These are phyloP conservation scores for Saturnispora sekii DNA, from an alignment of 805 yeast species.

Conservation along the genomic window DNA sequence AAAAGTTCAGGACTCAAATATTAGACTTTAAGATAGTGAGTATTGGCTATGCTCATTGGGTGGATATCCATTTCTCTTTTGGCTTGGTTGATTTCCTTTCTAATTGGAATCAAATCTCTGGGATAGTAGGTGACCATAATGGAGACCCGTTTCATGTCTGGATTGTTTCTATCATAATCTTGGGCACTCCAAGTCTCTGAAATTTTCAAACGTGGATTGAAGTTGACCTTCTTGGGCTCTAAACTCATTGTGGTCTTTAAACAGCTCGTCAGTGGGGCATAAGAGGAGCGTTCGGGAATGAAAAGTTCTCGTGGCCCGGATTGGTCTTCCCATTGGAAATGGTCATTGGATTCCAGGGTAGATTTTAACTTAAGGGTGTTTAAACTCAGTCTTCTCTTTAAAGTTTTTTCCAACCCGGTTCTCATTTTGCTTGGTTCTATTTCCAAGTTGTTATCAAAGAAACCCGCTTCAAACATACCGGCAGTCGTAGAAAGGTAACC, in stretches of 20 bases:
- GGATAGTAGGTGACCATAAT: conserved; percentile 38
- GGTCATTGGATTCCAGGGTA: too few relatives aligned
- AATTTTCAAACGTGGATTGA: not conserved
- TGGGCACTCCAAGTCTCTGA: conserved; percentile 41
- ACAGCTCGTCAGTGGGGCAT: conserved; percentile 7
- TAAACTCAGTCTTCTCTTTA: not conserved
- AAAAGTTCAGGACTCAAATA: too few relatives aligned
- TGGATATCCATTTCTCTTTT: conserved; percentile 64
- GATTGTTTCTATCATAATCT: conserved; percentile 46
- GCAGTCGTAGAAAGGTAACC: conserved; percentile 31
- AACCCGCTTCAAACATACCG: conserved; percentile 33
- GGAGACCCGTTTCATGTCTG: conserved; percentile 38
- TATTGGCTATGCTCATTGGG: conserved; percentile 45
- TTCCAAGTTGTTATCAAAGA: conserved; percentile 17
- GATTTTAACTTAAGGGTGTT: too few relatives aligned
- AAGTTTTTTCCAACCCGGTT: not conserved
- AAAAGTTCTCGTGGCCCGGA: too few relatives aligned
- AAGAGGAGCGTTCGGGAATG: too few relatives aligned
- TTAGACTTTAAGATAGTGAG: conserved; percentile 51
- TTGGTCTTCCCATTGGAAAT: too few relatives aligned
- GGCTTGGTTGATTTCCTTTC: conserved; percentile 54
- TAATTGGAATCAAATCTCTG: conserved; percentile 41
- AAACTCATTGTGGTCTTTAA: conserved; percentile 2
- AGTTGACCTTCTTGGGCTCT: not conserved
- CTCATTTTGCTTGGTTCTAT: not conserved